Evolutionary conservation across 2,329 filamentous ascomycete species (phyloP), one percentile per base, ranked within the genome.

Genomic region (Chaetomium strumarium): DNA sequence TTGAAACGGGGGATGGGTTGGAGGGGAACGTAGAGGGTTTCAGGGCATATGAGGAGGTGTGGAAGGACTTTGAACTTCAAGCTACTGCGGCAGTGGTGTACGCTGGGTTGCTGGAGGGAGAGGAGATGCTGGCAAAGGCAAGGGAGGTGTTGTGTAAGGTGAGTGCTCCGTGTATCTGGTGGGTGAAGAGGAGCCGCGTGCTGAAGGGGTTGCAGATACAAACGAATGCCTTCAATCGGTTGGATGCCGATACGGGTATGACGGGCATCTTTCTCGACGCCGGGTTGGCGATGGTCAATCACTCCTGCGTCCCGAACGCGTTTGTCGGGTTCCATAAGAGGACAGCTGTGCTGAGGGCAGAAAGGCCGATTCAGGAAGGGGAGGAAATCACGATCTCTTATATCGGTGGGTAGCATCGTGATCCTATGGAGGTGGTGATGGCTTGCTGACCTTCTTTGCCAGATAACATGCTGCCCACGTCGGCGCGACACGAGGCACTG

Each of bases 341-440:
- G 6, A 70, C 66, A 4, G 75, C 79, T 3, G 66, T 76, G 2
- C 65, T 85, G 13, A 71, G 75, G 36, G 77, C 81, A 2, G 71
- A 77, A 49, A 64, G 60, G 19, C 64, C 69, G 3, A 81, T 85
- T 39, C 60, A 70, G 13, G 62, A 69, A 31, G 79, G 73, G 8
- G 75, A 83, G 24, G 78, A 84, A 66, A 74, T 85, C 49, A 74
- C 77, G 52, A 81, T 85, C 33, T 82, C 79, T 1, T 85, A 85
- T 58, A 78, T 81, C 34, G 80, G 81, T 77, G 66, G 54, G 70
- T 63, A 17, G 16, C 16, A 34, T 38, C 30, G 14, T 37, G 14
- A 14, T n/a, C 17, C 30, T 8, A n/a, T n/a, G 14, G 34, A 8
- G 12, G 3, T 13, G 10, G 5, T 31, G 13, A 14, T 20, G 20